Evolutionary conservation across 345 rosid genomes (phyloP), one percentile per base, ranked within the genome.

Genomic region (Hibiscus mutabilis): DNA sequence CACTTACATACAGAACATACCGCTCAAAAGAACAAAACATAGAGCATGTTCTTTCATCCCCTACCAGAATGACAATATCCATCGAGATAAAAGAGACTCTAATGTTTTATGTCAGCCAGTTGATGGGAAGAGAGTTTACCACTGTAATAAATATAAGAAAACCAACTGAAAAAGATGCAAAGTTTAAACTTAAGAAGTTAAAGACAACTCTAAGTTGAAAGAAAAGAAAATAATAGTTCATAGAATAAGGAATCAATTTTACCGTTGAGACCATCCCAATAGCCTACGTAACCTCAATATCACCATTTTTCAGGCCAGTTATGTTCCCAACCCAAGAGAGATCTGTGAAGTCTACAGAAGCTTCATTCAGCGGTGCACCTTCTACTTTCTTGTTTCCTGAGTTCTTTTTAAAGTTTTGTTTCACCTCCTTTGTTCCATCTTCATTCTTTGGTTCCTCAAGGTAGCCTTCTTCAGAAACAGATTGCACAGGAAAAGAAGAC

Each of bases 271-370:
- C 88, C 91, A 81, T 88, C 75, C 98, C 97, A 75, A 92, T 94
- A n/a, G 97, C 98, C 99, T 98, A 96, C 52, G 98, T 87, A 72
- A 96, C 98, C 84, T 96, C 93, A 73, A 96, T 92, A 74, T 96
- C 91, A 76, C 99, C 99, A 81, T 96, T 85, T 79, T 77, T 87
- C 22, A 96, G 91, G 72, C 94, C 84, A 53, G 57, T 53, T 53
- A 53, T 53, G 24, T 53, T 53, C 57, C 57, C 57, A 53, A 18
- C 57, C 57, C 57, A 53, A 53, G 57, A 53, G 57, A 53, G 57
- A n/a, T 53, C 57, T 53, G 57, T 53, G 57, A 53, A 53, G 24
- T 53, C 57, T 2, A 53, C 6, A 9, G 57, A 53, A 18, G 24
- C 11, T 53, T n/a, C 57, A 53, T 53, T 53, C 4, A 7, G 22